These are phyloP conservation scores for Mucor plumbeus DNA, from an alignment of 371 early-diverging fungal species.

Conservation along the genomic window DNA sequence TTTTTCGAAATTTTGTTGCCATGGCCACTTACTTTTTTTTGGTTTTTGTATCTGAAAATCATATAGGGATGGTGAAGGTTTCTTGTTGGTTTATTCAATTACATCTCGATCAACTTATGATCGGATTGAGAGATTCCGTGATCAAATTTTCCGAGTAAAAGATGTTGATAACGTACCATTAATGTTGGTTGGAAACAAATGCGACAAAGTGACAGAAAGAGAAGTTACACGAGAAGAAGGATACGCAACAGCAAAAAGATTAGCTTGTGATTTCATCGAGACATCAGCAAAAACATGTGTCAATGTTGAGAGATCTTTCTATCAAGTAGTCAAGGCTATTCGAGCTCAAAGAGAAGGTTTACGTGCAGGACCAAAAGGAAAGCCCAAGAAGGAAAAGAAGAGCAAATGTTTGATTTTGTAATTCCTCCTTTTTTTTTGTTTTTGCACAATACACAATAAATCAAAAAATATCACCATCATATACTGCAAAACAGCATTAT, in stretches of 20 bases:
- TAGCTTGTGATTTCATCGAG: slow-evolving; percentile 80
- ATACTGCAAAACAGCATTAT: not conserved
- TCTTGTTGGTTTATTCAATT: slow-evolving; percentile 87
- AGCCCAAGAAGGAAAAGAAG: slow-evolving; percentile 44
- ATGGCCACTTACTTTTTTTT: not conserved
- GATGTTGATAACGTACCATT: slow-evolving; percentile 81
- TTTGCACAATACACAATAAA: slow-evolving; percentile 31
- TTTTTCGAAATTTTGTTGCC: not conserved
- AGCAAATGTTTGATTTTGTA: slow-evolving; percentile 43
- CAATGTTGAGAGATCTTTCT: slow-evolving; percentile 77
- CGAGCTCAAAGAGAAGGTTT: slow-evolving; percentile 54
- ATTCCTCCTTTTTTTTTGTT: slow-evolving; percentile 10
- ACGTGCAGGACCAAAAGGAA: slow-evolving; percentile 26
- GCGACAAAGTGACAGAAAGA: slow-evolving; percentile 76
- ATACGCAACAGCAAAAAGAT: slow-evolving; percentile 67
- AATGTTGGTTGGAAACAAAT: slow-evolving; percentile 92
- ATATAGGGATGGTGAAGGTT: slow-evolving; percentile 85
- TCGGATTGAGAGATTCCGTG: slow-evolving; percentile 76
- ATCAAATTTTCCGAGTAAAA: slow-evolving; percentile 84
- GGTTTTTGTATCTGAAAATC: not conserved
- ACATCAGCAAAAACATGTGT: slow-evolving; percentile 85
- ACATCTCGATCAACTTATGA: slow-evolving; percentile 83
- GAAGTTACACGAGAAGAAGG: slow-evolving; percentile 81
- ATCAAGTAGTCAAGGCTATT: slow-evolving; percentile 63
- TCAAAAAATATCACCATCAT: slow-evolving; percentile 71